A percentile compares a stretch with the other conserved stretches of the same genome.
These are phyloP conservation scores for Candida anglica DNA, from an alignment of 805 yeast species.

Conservation along the genomic window DNA sequence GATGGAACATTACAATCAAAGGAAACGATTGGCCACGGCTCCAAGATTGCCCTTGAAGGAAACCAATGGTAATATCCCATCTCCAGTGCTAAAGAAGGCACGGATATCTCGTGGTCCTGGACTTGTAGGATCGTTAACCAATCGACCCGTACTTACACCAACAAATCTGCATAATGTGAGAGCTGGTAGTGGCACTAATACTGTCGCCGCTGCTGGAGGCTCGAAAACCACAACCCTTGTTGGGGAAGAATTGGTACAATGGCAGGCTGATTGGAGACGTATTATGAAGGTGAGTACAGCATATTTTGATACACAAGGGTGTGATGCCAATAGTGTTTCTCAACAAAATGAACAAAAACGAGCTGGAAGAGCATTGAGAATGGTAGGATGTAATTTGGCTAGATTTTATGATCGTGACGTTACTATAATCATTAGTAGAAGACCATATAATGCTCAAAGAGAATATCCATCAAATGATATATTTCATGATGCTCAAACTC, in stretches of 20 bases:
- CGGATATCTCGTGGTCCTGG: constrained; percentile 6
- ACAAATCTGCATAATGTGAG: not conserved
- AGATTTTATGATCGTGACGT: constrained; percentile 50
- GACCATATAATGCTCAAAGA: constrained; percentile 40
- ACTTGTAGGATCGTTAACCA: not conserved
- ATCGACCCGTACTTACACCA: constrained; percentile 1
- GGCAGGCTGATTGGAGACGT: constrained; percentile 65
- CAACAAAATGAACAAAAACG: constrained; percentile 37
- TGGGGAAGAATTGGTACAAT: constrained; percentile 46
- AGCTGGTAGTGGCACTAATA: not conserved
- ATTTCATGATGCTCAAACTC: constrained; percentile 55
- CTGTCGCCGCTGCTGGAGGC: not conserved
- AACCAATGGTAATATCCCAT: constrained; percentile 36
- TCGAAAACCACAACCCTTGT: constrained; percentile 22
- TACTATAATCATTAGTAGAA: constrained; percentile 75
- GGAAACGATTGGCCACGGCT: no score
- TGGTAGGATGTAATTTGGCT: constrained; percentile 45
- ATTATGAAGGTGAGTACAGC: constrained; percentile 57
- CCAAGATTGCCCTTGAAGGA: constrained; percentile 35
- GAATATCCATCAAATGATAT: constrained; percentile 56
- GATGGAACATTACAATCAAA: no score
- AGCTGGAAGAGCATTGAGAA: constrained; percentile 41
- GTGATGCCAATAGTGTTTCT: constrained; percentile 31
- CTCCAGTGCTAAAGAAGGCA: constrained; percentile 30
- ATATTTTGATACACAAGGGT: constrained; percentile 55